Evolutionary conservation across 768 basidiomycete genomes (phyloP).

Genomic region (Sarcodon sp.): DNA sequence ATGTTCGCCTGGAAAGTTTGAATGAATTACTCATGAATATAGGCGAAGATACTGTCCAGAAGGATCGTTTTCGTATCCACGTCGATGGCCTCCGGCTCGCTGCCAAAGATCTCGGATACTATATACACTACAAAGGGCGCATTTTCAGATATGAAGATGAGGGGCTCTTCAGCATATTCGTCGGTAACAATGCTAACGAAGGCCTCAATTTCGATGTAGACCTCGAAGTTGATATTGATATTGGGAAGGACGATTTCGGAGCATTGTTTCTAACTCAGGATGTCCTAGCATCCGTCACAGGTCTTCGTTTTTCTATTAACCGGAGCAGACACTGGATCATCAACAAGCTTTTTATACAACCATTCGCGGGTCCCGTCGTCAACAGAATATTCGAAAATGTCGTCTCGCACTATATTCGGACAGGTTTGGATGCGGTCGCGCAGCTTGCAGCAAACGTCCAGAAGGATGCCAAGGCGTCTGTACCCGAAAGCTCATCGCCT

Average conservation of each 20-base stretch:
- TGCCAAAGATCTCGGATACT: conserved; percentile 12
- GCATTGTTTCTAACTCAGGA: conserved; percentile 11
- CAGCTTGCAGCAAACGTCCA: not conserved
- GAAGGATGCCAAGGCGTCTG: conserved; percentile 1
- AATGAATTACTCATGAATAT: conserved; percentile 8
- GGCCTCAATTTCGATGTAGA: conserved; percentile 9
- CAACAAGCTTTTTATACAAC: conserved; percentile 14
- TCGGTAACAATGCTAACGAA: conserved; percentile 5
- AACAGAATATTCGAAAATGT: conserved; percentile 5
- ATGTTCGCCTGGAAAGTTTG: conserved; percentile 9
- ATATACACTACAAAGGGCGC: conserved; percentile 10
- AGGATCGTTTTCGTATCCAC: conserved; percentile 7
- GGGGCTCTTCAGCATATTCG: conserved; percentile 12
- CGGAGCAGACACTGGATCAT: conserved; percentile 15
- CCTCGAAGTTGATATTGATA: conserved; percentile 5
- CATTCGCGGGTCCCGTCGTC: conserved; percentile 10
- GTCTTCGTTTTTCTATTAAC: conserved; percentile 10
- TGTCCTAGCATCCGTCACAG: conserved; percentile 11
- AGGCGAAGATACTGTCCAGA: conserved; percentile 1
- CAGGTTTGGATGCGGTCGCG: conserved; percentile 6
- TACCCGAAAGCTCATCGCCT: not conserved
- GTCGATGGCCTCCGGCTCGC: conserved; percentile 14
- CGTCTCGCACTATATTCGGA: conserved; percentile 9
- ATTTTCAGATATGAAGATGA: conserved; percentile 12
- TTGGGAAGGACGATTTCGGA: not conserved